Percentiles rank a stretch among this genome's conserved stretches.
Conservation (phyloP, 2,329 filamentous ascomycete species). For the Colletotrichum acutatum region DNA sequence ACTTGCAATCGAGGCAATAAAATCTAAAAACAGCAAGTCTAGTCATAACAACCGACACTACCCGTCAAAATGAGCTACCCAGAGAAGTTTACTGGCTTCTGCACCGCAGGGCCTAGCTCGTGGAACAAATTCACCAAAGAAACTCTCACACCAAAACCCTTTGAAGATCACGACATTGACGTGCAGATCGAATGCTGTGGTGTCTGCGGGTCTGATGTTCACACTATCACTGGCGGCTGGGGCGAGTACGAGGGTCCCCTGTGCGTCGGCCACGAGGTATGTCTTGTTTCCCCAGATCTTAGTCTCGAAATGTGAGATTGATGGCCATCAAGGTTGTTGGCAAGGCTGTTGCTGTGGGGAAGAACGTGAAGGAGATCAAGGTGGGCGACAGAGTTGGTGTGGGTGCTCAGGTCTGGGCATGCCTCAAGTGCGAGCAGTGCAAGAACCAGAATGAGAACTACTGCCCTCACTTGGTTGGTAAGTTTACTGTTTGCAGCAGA, state of each 20-base stretch:
- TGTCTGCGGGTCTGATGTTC: conserved; percentile 70
- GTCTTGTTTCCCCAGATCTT: neutral
- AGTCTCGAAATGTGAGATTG: neutral
- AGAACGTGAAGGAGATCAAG: conserved; percentile 58
- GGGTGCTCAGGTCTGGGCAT: conserved; percentile 69
- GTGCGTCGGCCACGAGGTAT: conserved; percentile 66
- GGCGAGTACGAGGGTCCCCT: conserved; percentile 58
- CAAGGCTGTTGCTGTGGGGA: conserved; percentile 60
- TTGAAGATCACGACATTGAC: conserved; percentile 57
- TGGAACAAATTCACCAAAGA: conserved; percentile 54
- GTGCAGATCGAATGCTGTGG: conserved; percentile 78
- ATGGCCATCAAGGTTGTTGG: conserved; percentile 58
- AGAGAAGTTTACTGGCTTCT: conserved; percentile 56
- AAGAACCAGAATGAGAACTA: conserved; percentile 62
- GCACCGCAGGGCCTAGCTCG: conserved; percentile 52
- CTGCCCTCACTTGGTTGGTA: conserved; percentile 56
- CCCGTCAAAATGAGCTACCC: conserved; percentile 53
- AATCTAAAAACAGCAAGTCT: fast-evolving
- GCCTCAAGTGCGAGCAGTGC: conserved; percentile 61
- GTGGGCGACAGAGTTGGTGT: conserved; percentile 74
- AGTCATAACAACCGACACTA: neutral
- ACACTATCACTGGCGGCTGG: conserved; percentile 69
- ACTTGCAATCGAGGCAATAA: too few relatives aligned
- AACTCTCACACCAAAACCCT: conserved; percentile 50
- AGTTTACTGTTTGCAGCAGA: conserved; percentile 11